Conservation (phyloP, 2,329 filamentous ascomycete genomes). For the Neospermospora avenae region DNA sequence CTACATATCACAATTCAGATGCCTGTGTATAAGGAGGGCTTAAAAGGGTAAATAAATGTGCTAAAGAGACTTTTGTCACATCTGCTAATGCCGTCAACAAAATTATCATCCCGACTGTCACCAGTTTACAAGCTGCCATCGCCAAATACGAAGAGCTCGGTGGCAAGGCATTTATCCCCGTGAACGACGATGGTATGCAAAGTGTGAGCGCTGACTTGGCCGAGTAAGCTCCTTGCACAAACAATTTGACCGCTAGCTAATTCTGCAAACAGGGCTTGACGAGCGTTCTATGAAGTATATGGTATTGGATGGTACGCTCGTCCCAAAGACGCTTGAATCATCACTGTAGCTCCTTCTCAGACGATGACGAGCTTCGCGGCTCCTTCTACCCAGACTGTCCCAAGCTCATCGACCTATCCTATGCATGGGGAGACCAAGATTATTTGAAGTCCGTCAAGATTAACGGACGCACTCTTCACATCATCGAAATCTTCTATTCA, state of each 20-base stretch:
- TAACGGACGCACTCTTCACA: background rate
- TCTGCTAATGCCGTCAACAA: slow-evolving; percentile 15
- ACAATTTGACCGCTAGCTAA: slow-evolving; percentile 44
- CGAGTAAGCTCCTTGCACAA: slow-evolving; percentile 18
- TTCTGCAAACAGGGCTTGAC: slow-evolving; percentile 40
- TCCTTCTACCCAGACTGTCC: background rate
- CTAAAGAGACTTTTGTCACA: slow-evolving; percentile 36
- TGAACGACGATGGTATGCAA: slow-evolving; percentile 69
- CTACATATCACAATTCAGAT: slow-evolving; percentile 47
- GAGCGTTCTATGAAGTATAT: slow-evolving; percentile 55
- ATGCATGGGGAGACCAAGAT: background rate
- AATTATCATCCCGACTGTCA: slow-evolving; percentile 54
- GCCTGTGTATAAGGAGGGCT: too few species aligned
- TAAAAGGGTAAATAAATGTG: slow-evolving; percentile 26
- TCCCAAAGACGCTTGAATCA: slow-evolving; percentile 37
- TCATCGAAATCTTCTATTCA: background rate
- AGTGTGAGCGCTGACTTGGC: slow-evolving; percentile 35
- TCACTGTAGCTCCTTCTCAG: background rate
- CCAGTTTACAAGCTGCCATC: slow-evolving; percentile 56
- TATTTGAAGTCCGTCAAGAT: background rate
- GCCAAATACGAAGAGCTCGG: slow-evolving; percentile 57
- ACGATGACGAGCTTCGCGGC: background rate
- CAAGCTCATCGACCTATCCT: background rate
- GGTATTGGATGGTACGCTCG: slow-evolving; percentile 56
- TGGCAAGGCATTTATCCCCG: slow-evolving; percentile 62